Evolutionary conservation across 352 stramenopile species (phyloP).

Genomic region (Poterioochromonas sp.): DNA sequence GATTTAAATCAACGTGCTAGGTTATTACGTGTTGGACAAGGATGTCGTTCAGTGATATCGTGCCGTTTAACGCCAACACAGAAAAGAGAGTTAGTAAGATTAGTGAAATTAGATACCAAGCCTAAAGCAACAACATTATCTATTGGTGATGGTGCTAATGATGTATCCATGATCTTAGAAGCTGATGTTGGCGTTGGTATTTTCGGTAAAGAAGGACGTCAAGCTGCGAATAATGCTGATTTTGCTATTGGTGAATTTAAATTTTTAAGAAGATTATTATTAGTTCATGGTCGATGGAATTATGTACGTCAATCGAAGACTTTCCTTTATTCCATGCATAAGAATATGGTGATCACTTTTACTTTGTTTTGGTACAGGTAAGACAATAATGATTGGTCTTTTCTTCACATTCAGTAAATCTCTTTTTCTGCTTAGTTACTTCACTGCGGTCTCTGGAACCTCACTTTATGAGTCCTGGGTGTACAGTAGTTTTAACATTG

Average conservation of each 20-base stretch:
- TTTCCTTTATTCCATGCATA: conserved; percentile 84
- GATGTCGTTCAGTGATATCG: conserved; percentile 71
- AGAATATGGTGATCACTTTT: conserved; percentile 80
- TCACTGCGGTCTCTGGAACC: conserved; percentile 64
- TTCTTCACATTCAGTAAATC: conserved; percentile 62
- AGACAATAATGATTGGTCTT: not conserved
- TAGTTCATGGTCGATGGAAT: conserved; percentile 80
- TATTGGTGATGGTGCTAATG: conserved; percentile 85
- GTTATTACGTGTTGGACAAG: conserved; percentile 53
- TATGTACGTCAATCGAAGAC: conserved; percentile 75
- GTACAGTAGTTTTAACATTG: conserved; percentile 47
- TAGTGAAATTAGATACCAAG: conserved; percentile 59
- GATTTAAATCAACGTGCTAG: not conserved
- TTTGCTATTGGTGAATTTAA: conserved; percentile 84
- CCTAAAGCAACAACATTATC: conserved; percentile 54
- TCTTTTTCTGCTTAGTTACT: conserved; percentile 56
- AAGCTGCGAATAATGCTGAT: conserved; percentile 76
- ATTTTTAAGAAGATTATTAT: conserved; percentile 70
- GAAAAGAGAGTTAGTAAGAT: conserved; percentile 66
- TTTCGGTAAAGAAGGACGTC: conserved; percentile 75
- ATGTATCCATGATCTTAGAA: conserved; percentile 88
- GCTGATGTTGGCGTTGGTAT: conserved; percentile 79
- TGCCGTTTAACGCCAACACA: conserved; percentile 70
- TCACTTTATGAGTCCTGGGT: conserved; percentile 61
- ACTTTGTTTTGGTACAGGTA: conserved; percentile 58